Evolutionary conservation across 768 basidiomycete genomes (phyloP).

Genomic region (Rhodotorula babjevae): DNA sequence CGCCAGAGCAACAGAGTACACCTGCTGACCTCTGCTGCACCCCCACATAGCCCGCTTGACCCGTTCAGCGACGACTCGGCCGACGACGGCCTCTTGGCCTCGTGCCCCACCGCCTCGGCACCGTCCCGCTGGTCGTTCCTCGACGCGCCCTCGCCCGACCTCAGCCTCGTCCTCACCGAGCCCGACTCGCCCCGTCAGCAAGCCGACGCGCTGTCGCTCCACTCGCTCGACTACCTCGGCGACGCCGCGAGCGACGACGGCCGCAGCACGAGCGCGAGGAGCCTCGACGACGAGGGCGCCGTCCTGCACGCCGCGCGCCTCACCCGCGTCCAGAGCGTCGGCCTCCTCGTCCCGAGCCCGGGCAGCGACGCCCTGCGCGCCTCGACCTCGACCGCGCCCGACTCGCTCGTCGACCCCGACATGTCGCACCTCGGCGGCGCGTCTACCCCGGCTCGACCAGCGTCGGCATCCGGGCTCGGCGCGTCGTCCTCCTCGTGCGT

Average conservation of each 20-base stretch:
- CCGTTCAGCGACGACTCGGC: no score
- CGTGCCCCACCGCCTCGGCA: not conserved
- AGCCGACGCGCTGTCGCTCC: not conserved
- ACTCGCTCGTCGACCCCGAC: constrained; percentile 6
- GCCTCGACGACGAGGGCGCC: no score
- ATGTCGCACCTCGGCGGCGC: not conserved
- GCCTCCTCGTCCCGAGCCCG: not conserved
- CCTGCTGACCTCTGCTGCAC: no score
- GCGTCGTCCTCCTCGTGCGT: no score
- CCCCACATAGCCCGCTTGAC: no score
- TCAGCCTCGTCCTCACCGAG: not conserved
- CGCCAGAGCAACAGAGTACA: no score
- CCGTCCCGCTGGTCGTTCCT: not conserved
- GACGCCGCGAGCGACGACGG: no score
- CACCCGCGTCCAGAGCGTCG: not conserved
- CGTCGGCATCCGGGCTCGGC: not conserved
- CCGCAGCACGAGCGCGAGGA: not conserved
- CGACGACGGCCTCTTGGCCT: no score
- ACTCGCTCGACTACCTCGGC: not conserved
- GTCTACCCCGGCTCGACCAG: not conserved
- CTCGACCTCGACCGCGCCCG: not conserved
- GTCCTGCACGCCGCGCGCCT: no score
- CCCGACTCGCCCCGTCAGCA: not conserved
- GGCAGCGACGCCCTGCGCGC: not conserved
- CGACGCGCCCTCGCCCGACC: not conserved